Evolutionary conservation across 768 basidiomycete genomes (phyloP).

Genomic region (Termitomyces sp.): DNA sequence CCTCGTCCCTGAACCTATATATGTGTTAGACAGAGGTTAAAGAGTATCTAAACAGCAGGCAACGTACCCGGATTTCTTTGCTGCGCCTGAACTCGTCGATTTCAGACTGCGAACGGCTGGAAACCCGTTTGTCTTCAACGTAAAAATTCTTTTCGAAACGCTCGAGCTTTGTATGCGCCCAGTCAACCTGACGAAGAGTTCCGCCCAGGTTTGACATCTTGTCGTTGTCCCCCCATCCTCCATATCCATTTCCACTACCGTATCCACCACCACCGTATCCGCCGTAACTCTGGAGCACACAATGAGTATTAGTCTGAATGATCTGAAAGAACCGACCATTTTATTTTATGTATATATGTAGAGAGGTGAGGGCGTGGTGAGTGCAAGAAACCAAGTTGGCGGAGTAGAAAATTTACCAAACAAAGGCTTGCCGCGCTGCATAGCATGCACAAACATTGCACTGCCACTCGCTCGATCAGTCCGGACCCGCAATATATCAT

Average conservation of each 20-base stretch:
- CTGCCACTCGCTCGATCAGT: constrained; percentile 13
- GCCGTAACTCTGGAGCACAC: constrained; percentile 35
- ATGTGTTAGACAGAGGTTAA: constrained; percentile 1
- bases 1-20: constrained; percentile 78
- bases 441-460: constrained; percentile 22
- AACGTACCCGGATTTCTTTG: constrained; percentile 83
- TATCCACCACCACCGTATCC: constrained; percentile 33
- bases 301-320: neutral
- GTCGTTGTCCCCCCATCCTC: constrained; percentile 54
- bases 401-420: constrained; percentile 18
- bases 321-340: constrained; percentile 18
- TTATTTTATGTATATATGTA: constrained; percentile 12
- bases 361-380: constrained; percentile 15
- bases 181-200: constrained; percentile 80
- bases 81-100: constrained; percentile 78
- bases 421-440: constrained; percentile 10
- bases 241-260: constrained; percentile 44
- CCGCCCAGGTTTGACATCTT: constrained; percentile 81
- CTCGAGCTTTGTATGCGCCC: constrained; percentile 66
- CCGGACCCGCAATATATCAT: constrained; percentile 1
- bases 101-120: constrained; percentile 74
- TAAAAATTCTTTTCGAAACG: constrained; percentile 99
- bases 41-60: neutral
- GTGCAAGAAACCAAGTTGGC: constrained; percentile 14
- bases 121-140: constrained; percentile 82